Conservation (phyloP, 1,284 basidiomycete genomes). For the Tilletiaria anomala region DNA sequence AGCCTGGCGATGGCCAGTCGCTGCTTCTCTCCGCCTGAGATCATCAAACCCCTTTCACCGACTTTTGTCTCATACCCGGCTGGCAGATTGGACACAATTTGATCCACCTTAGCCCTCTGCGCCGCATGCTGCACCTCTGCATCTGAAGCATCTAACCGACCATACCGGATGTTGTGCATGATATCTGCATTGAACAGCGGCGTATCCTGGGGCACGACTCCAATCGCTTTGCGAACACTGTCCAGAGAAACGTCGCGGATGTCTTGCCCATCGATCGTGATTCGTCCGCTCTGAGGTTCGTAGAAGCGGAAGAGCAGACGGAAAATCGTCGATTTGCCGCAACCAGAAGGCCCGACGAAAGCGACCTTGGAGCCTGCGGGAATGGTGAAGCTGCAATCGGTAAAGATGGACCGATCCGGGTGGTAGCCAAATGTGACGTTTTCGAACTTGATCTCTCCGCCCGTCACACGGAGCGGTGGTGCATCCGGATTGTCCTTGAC, state of each 20-base stretch:
- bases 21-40: constrained; percentile 96
- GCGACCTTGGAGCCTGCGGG: constrained; percentile 92
- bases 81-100: constrained; percentile 63
- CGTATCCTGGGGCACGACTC: constrained; percentile 95
- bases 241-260: constrained; percentile 59
- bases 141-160: constrained; percentile 70
- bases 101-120: constrained; percentile 70
- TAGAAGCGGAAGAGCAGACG: constrained; percentile 90
- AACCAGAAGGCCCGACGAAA: constrained; percentile 88
- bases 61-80: constrained; percentile 80
- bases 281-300: constrained; percentile 62
- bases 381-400: constrained; percentile 71
- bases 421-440: constrained; percentile 87
- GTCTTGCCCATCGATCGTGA: constrained; percentile 74
- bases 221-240: constrained; percentile 61
- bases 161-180: constrained; percentile 87
- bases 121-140: constrained; percentile 74
- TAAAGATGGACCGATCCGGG: constrained; percentile 76
- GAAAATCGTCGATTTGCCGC: constrained; percentile 95
- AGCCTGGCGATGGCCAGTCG: constrained; percentile 81
- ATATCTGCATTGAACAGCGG: constrained; percentile 92
- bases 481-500: constrained; percentile 60
- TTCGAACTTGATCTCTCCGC: constrained; percentile 81
- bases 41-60: constrained; percentile 91
- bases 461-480: constrained; percentile 53